Conservation (phyloP, 164 flowering plant species). For the Stephania yunnanensis region DNA sequence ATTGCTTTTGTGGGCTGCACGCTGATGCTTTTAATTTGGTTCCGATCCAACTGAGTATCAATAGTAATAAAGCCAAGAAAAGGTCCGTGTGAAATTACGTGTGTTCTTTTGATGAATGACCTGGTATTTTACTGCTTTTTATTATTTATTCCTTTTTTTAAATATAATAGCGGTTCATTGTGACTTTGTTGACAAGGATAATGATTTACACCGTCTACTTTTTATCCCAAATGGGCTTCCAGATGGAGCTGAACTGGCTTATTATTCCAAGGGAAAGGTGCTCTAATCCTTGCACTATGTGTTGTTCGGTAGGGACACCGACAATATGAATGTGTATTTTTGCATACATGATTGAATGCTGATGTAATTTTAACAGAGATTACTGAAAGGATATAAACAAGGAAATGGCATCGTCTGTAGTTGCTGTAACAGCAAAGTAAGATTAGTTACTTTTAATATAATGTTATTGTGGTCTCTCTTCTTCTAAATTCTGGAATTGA, state of each 20-base stretch:
- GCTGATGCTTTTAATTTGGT: constrained; percentile 16
- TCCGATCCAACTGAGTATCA: constrained; percentile 25
- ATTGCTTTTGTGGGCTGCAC: constrained; percentile 29
- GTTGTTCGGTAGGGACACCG: neutral
- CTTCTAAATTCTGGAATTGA: neutral
- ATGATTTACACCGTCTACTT: constrained; percentile 75
- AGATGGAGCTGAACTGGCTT: constrained; percentile 82
- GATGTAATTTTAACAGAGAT: constrained; percentile 33
- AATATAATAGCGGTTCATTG: neutral
- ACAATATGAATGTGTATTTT: neutral
- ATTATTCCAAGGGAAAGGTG: constrained; percentile 83
- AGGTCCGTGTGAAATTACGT: constrained; percentile 30
- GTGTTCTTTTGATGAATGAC: neutral
- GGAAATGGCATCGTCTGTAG: constrained; percentile 74
- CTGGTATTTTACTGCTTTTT: neutral
- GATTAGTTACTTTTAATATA: neutral
- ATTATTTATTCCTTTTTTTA: neutral
- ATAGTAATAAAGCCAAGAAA: constrained; percentile 40
- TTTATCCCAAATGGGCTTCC: constrained; percentile 92
- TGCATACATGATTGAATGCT: neutral
- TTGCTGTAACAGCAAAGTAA: constrained; percentile 65
- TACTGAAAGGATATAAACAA: constrained; percentile 68
- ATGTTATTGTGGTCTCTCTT: neutral
- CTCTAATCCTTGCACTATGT: neutral
- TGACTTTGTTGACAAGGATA: constrained; percentile 48